A percentile compares a stretch with the other conserved stretches of the same genome.
These are phyloP conservation scores for Bruguiera sexangula DNA, from an alignment of 345 rosid genomes.

Conservation along the genomic window DNA sequence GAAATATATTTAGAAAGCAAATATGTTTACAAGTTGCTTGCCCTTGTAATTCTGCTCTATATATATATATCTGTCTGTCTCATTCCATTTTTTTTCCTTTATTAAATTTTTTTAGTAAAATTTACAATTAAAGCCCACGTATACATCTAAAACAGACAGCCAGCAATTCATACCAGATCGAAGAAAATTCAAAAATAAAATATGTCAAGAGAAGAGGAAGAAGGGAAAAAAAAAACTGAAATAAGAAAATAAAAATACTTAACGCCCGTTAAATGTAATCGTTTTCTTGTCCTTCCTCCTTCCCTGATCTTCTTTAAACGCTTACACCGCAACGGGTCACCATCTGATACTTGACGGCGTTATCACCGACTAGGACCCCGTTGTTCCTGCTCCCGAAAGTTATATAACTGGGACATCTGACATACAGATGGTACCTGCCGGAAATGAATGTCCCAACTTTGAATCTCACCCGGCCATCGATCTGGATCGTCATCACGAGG, in stretches of 20 bases:
- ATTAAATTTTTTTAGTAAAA: not conserved
- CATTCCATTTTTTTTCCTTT: not conserved
- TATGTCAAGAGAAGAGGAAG: not conserved
- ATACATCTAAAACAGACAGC: slow-evolving; percentile 6
- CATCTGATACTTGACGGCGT: slow-evolving; percentile 72
- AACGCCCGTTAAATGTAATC: not conserved
- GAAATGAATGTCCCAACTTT: slow-evolving; percentile 65
- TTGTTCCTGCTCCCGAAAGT: slow-evolving; percentile 44
- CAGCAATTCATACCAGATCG: slow-evolving; percentile 3
- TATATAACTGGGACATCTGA: slow-evolving; percentile 55
- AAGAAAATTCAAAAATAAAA: not conserved
- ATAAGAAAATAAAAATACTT: slow-evolving; percentile 11
- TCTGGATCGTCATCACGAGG: slow-evolving; percentile 46
- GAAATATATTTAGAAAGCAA: not conserved
- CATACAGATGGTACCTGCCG: slow-evolving; percentile 63
- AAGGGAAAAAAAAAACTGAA: not conserved
- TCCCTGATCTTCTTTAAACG: slow-evolving; percentile 23
- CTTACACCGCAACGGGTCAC: slow-evolving; percentile 56
- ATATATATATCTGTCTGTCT: not conserved
- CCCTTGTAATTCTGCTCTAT: not conserved
- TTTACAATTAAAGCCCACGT: slow-evolving; percentile 8
- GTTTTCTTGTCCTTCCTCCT: not conserved
- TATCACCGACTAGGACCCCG: slow-evolving; percentile 51
- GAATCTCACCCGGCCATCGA: slow-evolving; percentile 87
- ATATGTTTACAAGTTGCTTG: not conserved